Conservation (phyloP, 2,329 filamentous ascomycete species). For the Alternaria dauci region DNA sequence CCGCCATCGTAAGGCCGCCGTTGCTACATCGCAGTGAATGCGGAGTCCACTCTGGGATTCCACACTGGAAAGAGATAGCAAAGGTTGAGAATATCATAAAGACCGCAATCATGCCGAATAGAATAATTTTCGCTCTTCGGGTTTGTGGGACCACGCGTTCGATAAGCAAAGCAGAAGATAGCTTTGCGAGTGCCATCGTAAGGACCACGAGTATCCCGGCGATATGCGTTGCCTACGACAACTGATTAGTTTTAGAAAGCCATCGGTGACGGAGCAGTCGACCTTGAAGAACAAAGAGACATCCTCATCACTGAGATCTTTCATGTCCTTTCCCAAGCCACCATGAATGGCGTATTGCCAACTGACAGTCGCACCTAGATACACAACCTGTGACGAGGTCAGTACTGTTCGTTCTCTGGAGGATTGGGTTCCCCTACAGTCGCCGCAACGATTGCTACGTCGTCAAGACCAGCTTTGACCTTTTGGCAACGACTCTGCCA, state of each 20-base stretch:
- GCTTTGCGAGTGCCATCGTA: conserved; percentile 28
- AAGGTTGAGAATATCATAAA: conserved; percentile 26
- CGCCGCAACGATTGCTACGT: conserved; percentile 21
- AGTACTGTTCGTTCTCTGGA: not conserved
- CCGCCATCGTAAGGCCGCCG: conserved; percentile 23
- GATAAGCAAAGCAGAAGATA: conserved; percentile 28
- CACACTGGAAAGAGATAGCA: conserved; percentile 29
- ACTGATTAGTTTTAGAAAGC: not conserved
- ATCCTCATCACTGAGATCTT: conserved; percentile 9
- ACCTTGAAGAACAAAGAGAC: conserved; percentile 27
- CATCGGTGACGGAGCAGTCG: not conserved
- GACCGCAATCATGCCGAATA: conserved; percentile 23
- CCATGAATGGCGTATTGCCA: conserved; percentile 28
- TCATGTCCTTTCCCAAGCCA: conserved; percentile 24
- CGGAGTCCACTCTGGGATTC: conserved; percentile 18
- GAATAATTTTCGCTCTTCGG: conserved; percentile 8
- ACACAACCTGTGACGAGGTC: conserved; percentile 18
- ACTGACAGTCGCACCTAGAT: conserved; percentile 18
- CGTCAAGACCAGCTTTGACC: conserved; percentile 26
- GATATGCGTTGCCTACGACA: conserved; percentile 19
- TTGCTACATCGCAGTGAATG: conserved; percentile 20
- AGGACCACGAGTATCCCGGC: conserved; percentile 22
- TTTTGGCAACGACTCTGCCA: conserved; percentile 22
- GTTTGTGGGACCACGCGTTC: conserved; percentile 30
- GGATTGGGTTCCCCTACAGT: conserved; percentile 14